Evolutionary conservation across 192 early-diverging fungal species (phyloP).

Genomic region (Coemansia sp.): DNA sequence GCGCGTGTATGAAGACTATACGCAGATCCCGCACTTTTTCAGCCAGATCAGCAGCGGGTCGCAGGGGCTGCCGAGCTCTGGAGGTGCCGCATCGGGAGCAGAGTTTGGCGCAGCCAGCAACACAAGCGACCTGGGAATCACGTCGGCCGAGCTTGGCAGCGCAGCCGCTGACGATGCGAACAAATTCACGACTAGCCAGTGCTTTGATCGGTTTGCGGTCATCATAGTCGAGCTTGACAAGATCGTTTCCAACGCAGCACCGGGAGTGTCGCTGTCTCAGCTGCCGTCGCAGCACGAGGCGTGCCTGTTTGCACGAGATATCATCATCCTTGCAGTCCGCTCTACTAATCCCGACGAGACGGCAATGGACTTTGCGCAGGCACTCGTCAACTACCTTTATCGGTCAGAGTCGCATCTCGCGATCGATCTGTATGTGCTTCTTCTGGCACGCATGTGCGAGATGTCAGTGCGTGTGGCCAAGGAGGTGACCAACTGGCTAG

Average conservation of each 20-base stretch:
- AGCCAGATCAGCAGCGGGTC: conserved; percentile 48
- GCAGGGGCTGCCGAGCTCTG: conserved; percentile 9
- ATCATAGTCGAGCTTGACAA: conserved; percentile 81
- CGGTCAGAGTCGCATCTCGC: conserved; percentile 71
- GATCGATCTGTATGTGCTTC: conserved; percentile 77
- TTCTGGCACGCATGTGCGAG: conserved; percentile 85
- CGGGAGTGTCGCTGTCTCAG: conserved; percentile 55
- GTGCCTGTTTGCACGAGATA: conserved; percentile 68
- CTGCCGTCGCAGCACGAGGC: conserved; percentile 82
- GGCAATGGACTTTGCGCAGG: conserved; percentile 85
- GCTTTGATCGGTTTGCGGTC: conserved; percentile 54
- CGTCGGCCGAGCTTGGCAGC: conserved; percentile 6
- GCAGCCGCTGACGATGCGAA: conserved; percentile 4
- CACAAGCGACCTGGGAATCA: conserved; percentile 7
- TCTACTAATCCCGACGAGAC: conserved; percentile 76
- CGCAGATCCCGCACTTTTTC: conserved; percentile 63
- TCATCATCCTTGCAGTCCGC: conserved; percentile 68
- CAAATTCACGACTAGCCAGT: conserved; percentile 38
- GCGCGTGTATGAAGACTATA: conserved; percentile 86
- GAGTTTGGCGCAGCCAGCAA: conserved; percentile 1
- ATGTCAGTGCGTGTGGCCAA: conserved; percentile 74
- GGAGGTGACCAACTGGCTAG: conserved; percentile 89
- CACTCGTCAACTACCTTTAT: conserved; percentile 84
- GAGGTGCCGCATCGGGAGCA: not conserved
- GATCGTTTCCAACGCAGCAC: conserved; percentile 55